Evolutionary conservation across 495 filamentous ascomycete species (phyloP).

Genomic region (Trichoderma parareesei): DNA sequence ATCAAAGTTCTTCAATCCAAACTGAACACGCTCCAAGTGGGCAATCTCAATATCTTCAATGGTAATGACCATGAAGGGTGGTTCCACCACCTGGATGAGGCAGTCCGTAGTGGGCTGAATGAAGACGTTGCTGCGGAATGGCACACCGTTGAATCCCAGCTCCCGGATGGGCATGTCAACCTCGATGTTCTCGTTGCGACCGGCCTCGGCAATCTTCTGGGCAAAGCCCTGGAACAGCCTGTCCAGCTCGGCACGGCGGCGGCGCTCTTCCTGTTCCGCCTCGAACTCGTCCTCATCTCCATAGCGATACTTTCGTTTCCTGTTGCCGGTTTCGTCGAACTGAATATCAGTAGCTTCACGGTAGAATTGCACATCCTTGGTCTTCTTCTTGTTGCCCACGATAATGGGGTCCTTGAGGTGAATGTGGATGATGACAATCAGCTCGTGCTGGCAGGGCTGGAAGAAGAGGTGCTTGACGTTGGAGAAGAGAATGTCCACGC

Average conservation of each 20-base stretch:
- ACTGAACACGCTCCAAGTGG: slow-evolving; percentile 94
- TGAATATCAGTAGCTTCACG: slow-evolving; percentile 97
- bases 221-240: slow-evolving; percentile 93
- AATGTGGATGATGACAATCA: slow-evolving; percentile 96
- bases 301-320: slow-evolving; percentile 96
- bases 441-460: slow-evolving; percentile 88
- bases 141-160: slow-evolving; percentile 93
- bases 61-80: slow-evolving; percentile 90
- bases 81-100: slow-evolving; percentile 94
- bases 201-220: slow-evolving; percentile 94
- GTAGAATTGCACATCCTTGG: slow-evolving; percentile 97
- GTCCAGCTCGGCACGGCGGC: slow-evolving; percentile 82
- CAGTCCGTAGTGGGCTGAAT: slow-evolving; percentile 96
- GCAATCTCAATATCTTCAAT: slow-evolving; percentile 94
- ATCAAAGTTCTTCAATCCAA: slow-evolving; percentile 98
- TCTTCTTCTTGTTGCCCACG: slow-evolving; percentile 94
- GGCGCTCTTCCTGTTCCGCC: slow-evolving; percentile 92
- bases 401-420: slow-evolving; percentile 98
- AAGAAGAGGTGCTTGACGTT: slow-evolving; percentile 99
- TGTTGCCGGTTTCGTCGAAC: slow-evolving; percentile 97
- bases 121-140: slow-evolving; percentile 86
- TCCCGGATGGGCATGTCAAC: slow-evolving; percentile 96
- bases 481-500: slow-evolving; percentile 92
- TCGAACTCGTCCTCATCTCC: slow-evolving; percentile 99
- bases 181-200: slow-evolving; percentile 70